phyloP scores from a whole-genome alignment of 192 early-diverging fungal species.

The Bifiguratus adelaidae region DNA sequence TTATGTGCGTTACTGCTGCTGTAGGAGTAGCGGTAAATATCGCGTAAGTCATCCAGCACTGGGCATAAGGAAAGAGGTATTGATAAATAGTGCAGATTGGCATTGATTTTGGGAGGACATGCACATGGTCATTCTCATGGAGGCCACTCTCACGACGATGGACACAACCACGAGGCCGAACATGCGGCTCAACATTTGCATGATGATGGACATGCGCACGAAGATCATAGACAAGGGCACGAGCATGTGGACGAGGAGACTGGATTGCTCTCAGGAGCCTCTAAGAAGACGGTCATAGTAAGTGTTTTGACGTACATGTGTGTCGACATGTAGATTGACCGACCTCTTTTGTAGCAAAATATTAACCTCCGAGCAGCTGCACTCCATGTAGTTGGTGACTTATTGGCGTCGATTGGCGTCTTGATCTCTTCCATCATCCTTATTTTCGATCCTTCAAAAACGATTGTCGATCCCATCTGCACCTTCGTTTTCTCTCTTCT shows the following conservation, averaged over 20 bases:
- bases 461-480: slow-evolving; percentile 69
- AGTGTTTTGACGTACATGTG: no score
- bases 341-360: slow-evolving; percentile 31
- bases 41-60: slow-evolving; percentile 33
- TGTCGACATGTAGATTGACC: no score
- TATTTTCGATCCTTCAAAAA: slow-evolving; percentile 37
- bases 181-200: slow-evolving; percentile 16
- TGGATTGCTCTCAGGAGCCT: no score
- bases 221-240: no score
- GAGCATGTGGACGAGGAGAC: no score
- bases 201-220: no score
- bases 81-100: slow-evolving; percentile 32
- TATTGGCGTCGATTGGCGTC: slow-evolving; percentile 73
- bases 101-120: slow-evolving; percentile 44
- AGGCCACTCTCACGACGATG: slow-evolving; percentile 28
- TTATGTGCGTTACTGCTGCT: slow-evolving; percentile 59
- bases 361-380: slow-evolving; percentile 64
- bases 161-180: slow-evolving; percentile 8
- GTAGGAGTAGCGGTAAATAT: slow-evolving; percentile 72
- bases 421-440: slow-evolving; percentile 65
- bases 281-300: no score
- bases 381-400: slow-evolving; percentile 72
- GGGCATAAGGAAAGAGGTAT: neutral
- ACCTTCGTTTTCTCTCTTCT: slow-evolving; percentile 73
- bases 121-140: slow-evolving; percentile 36